Base-by-base conservation (phyloP, 257 asterid species). In the Lithospermum erythrorhizon region DNA sequence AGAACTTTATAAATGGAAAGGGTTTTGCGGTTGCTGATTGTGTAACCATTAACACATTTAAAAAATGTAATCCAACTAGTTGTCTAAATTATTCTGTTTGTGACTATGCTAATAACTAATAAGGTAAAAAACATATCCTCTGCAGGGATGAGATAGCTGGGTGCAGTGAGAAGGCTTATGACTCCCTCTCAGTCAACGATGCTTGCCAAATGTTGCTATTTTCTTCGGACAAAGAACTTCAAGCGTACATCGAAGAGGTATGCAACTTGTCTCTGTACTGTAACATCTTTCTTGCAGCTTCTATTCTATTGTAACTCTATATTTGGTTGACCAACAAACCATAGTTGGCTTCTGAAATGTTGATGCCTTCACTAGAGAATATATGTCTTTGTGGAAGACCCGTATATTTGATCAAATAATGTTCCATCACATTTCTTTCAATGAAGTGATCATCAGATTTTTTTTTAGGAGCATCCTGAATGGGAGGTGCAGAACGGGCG, bases 71-170 rank as follows among this genome's bases (percentile, higher is more conserved):
- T 9, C 1, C 14, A 35, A 35, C 13, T 35, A 35, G 14, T 24
- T 27, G 32, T 35, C 45, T 6, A 1, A 11, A 14, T 41, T 41
- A 41, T 41, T 41, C 5, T 41, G 3, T 14, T 41, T 41, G 49
- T 41, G 13, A 41, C 18, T n/a, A 53, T 60, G 65, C 62, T 18
- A 56, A n/a, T n/a, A n/a, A n/a, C n/a, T n/a, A n/a, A 29, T 73
- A 55, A 58, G 37, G 23, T 64, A n/a, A 55, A 57, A 64, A 21
- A 35, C 64, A 55, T 71, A n/a, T 62, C 54, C 35, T 71, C 73
- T 58, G 58, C 65, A 88, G 95, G 80, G 98, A 91, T 73, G 96
- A 88, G 83, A 88, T 88, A 73, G 88, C 95, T 72, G 98, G 98
- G 45, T 88, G 98, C 82, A 81, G 94, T 49, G 96, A 90, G 76